Conservation (phyloP, 306 rosid genomes). For the Dryas alaskensis region DNA sequence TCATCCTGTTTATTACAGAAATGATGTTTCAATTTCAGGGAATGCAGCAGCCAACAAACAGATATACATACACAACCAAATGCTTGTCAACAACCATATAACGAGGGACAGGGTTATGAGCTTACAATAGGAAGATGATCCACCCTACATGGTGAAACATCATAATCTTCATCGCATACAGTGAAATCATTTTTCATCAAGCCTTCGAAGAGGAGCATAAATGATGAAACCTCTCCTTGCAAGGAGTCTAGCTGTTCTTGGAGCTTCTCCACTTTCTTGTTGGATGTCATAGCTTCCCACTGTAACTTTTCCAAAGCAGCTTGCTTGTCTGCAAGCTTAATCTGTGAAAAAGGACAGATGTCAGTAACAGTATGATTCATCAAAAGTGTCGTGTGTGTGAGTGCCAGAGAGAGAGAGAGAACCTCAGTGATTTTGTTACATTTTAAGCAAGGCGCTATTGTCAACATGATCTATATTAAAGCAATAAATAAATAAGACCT, state of each 20-base stretch:
- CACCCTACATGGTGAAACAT: conserved; percentile 22
- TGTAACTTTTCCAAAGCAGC: conserved; percentile 83
- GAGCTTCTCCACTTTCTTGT: conserved; percentile 48
- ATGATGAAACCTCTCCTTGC: conserved; percentile 44
- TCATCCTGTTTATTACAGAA: conserved; percentile 56
- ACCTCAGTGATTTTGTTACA: not conserved
- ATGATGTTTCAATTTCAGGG: conserved; percentile 12
- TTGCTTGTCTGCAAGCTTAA: conserved; percentile 95
- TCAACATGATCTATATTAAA: not conserved
- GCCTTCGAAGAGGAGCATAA: conserved; percentile 59
- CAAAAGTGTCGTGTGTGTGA: not conserved
- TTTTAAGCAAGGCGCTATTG: not conserved
- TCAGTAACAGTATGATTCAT: conserved; percentile 10
- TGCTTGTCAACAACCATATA: not conserved
- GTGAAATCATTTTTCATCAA: conserved; percentile 47
- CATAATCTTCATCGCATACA: conserved; percentile 31
- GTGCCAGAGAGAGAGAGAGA: not conserved
- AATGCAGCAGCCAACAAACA: conserved; percentile 8
- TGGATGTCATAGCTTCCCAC: conserved; percentile 83
- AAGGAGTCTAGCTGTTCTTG: conserved; percentile 40
- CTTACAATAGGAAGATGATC: conserved; percentile 44
- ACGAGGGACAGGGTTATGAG: conserved; percentile 1
- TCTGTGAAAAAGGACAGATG: conserved; percentile 37
- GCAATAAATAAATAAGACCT: not conserved
- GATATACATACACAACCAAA: not conserved